Base-by-base conservation (phyloP, 2,329 filamentous ascomycete species). In the Xylaria sp. region DNA sequence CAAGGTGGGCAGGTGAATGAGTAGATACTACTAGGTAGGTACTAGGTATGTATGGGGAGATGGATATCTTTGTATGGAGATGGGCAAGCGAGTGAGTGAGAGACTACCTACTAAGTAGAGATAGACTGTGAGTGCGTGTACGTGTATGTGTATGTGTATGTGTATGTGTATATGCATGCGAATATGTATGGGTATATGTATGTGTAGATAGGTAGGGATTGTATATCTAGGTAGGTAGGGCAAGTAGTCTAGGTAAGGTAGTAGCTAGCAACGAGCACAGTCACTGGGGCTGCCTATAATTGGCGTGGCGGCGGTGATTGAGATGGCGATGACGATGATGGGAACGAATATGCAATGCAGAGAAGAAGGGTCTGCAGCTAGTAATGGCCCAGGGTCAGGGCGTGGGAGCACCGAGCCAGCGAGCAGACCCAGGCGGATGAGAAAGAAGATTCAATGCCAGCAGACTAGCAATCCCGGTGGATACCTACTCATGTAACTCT, bases 401-500 rank as follows among this genome's bases (percentile, higher is more conserved):
- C 37, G 40, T 35, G 59, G 40, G 19, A 47, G 46, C 46, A 37
- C 37, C 40, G 52, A 63, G 57, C 57, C 38, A 51, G 31, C 37
- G 58, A 37, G 46, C 60, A 51, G 50, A 40, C 51, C 51, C 35
- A 53, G 58, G 59, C 54, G 61, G 57, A 59, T 60, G 57, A 51
- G 58, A 35, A 56, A 61, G 62, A 59, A 62, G 62, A 62, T 60
- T 65, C 60, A 56, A 57, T 59, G 53, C 49, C 33, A 51, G 52
- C 55, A 58, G 63, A 65, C 62, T 66, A 66, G 58, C 64, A 64
- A 58, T 58, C 43, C 47, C 45, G 58, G 62, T 65, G 62, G 62
- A 52, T 62, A 62, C n/a, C n/a, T n/a, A n/a, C 63, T 66, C 63
- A 66, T 65, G 63, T 65, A 63, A 65, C 63, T 63, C 47, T 38